phyloP scores from a whole-genome alignment of 2,329 filamentous ascomycete genomes.

The Blastomyces silverae region DNA sequence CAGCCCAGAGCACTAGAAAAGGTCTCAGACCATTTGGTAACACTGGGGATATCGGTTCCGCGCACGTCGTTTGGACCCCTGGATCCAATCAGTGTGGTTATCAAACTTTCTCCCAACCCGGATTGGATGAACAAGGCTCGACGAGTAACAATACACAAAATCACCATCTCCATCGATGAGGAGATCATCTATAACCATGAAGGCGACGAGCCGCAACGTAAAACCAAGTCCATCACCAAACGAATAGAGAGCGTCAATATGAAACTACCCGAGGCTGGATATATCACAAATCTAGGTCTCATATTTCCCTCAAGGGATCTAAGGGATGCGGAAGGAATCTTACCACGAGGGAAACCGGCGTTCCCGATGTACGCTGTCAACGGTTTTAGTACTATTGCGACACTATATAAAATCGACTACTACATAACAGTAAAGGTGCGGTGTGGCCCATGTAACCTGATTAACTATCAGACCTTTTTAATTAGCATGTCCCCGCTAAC shows the following conservation, averaged over 20 bases:
- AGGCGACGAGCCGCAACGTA: slow-evolving; percentile 87
- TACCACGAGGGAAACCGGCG: slow-evolving; percentile 74
- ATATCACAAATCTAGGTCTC: slow-evolving; percentile 84
- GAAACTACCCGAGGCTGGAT: slow-evolving; percentile 83
- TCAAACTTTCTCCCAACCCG: slow-evolving; percentile 85
- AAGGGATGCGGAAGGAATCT: slow-evolving; percentile 76
- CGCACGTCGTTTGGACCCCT: slow-evolving; percentile 94
- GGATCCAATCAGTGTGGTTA: slow-evolving; percentile 92
- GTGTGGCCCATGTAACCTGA: not conserved
- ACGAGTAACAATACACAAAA: slow-evolving; percentile 87
- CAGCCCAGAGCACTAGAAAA: slow-evolving; percentile 81
- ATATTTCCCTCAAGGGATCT: slow-evolving; percentile 87
- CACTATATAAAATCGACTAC: slow-evolving; percentile 97
- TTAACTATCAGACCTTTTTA: slow-evolving; percentile 13
- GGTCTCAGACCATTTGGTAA: slow-evolving; percentile 84
- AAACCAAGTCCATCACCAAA: slow-evolving; percentile 78
- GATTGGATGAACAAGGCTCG: slow-evolving; percentile 88
- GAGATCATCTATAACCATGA: slow-evolving; percentile 99
- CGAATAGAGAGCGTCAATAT: slow-evolving; percentile 73
- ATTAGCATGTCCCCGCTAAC: slow-evolving; percentile 1
- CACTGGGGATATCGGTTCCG: slow-evolving; percentile 82
- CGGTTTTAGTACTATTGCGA: slow-evolving; percentile 89
- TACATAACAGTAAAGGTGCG: slow-evolving; percentile 86
- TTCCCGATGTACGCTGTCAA: slow-evolving; percentile 85
- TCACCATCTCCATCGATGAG: slow-evolving; percentile 90